A percentile compares a stretch with the other conserved stretches of the same genome.
Conservation (phyloP, 208 protist species). For the Phytomonas francai region DNA sequence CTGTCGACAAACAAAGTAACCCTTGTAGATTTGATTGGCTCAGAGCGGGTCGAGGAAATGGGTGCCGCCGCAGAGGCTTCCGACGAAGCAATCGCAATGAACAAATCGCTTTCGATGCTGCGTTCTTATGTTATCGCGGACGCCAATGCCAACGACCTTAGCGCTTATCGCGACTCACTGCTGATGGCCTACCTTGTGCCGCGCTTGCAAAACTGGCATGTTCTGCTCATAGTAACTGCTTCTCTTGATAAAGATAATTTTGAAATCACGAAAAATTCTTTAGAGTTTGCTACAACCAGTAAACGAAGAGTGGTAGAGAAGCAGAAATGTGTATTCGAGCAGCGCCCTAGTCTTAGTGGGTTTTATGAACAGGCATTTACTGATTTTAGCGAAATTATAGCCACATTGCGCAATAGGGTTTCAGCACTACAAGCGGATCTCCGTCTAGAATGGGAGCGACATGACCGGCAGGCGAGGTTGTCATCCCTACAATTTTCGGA, state of each 20-base stretch:
- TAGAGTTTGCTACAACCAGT: constrained; percentile 52
- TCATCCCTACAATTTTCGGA: not conserved
- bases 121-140: constrained; percentile 54
- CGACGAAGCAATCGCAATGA: constrained; percentile 88
- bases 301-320: not conserved
- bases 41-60: constrained; percentile 77
- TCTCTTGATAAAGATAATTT: constrained; percentile 51
- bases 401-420: not conserved
- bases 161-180: constrained; percentile 44
- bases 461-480: not conserved
- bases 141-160: constrained; percentile 24
- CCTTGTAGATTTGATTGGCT: constrained; percentile 84
- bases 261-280: constrained; percentile 56
- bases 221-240: constrained; percentile 63
- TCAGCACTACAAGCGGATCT: not conserved
- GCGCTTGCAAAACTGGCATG: constrained; percentile 46
- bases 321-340: not conserved
- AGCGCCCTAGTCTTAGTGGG: not conserved
- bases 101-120: constrained; percentile 84
- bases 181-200: constrained; percentile 60
- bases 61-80: constrained; percentile 62
- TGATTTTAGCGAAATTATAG: not conserved
- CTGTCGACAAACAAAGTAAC: constrained; percentile 55
- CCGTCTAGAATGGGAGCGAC: not conserved
- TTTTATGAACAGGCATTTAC: not conserved